These are phyloP conservation scores for Candida wancherniae DNA, from an alignment of 805 yeast genomes.

Conservation along the genomic window DNA sequence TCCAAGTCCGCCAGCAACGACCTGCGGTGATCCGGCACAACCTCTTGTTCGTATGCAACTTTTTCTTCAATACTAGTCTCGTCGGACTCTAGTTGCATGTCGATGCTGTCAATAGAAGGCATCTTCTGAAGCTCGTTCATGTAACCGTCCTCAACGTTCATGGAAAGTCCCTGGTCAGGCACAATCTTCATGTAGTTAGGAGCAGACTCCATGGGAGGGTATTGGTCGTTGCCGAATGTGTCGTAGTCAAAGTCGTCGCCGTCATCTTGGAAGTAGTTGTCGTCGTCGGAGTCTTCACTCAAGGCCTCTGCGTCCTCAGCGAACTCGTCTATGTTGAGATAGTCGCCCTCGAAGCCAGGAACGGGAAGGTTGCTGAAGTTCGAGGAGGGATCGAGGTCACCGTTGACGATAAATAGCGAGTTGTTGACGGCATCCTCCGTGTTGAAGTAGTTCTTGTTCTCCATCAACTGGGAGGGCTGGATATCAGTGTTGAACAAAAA, in stretches of 20 bases:
- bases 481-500: slow-evolving; percentile 38
- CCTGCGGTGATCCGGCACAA: neutral
- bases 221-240: slow-evolving; percentile 12
- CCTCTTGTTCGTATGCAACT: neutral
- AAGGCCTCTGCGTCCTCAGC: slow-evolving; percentile 41
- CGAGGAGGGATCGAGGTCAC: slow-evolving; percentile 8
- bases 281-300: slow-evolving; percentile 37
- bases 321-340: slow-evolving; percentile 28
- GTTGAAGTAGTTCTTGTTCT: slow-evolving; percentile 20
- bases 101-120: slow-evolving; percentile 7
- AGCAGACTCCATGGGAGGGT: slow-evolving; percentile 3
- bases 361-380: slow-evolving; percentile 14
- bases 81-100: slow-evolving; percentile 5
- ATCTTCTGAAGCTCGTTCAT: slow-evolving; percentile 4
- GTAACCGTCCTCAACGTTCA: slow-evolving; percentile 3
- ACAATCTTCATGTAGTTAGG: slow-evolving; percentile 7
- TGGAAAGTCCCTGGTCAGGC: neutral
- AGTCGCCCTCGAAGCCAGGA: slow-evolving; percentile 35
- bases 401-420: slow-evolving; percentile 23
- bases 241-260: slow-evolving; percentile 21
- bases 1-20: slow-evolving; percentile 4
- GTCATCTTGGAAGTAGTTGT: slow-evolving; percentile 35
- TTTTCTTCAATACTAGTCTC: slow-evolving; percentile 1
- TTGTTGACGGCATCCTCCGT: slow-evolving; percentile 23
- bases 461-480: slow-evolving; percentile 36